phyloP scores from a whole-genome alignment of 2,329 filamentous ascomycete species.

The Monilinia fructigena region DNA sequence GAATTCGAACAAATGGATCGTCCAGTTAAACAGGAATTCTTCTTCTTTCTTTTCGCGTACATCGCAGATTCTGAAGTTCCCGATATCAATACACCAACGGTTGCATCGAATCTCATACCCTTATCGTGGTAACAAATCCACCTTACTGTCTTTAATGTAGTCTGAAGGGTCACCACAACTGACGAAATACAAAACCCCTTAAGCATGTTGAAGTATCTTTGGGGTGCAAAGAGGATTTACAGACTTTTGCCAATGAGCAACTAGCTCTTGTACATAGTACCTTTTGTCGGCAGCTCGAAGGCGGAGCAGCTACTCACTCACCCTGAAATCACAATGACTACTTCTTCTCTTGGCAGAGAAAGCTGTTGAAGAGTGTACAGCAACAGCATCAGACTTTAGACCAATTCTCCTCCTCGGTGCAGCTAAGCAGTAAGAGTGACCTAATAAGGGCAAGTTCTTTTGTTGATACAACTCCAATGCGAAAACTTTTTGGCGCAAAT shows the following conservation, averaged over 20 bases:
- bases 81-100: neutral
- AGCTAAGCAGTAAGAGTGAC: too few relatives aligned
- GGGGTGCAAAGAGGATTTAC: neutral
- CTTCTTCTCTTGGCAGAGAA: neutral
- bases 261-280: neutral
- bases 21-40: neutral
- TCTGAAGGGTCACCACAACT: neutral
- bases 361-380: neutral
- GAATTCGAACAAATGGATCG: neutral
- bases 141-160: neutral
- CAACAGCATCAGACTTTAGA: too few relatives aligned
- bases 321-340: neutral
- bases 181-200: neutral
- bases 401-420: too few relatives aligned
- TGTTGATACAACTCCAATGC: too few relatives aligned
- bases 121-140: neutral
- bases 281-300: neutral
- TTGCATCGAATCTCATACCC: neutral
- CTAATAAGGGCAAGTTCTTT: too few relatives aligned
- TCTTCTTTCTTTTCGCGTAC: neutral
- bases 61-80: neutral
- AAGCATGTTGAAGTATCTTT: neutral
- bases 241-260: neutral
- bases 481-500: too few relatives aligned
- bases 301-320: neutral